phyloP scores from a whole-genome alignment of 140 eudicot genomes.

The Flaveria floridana region DNA sequence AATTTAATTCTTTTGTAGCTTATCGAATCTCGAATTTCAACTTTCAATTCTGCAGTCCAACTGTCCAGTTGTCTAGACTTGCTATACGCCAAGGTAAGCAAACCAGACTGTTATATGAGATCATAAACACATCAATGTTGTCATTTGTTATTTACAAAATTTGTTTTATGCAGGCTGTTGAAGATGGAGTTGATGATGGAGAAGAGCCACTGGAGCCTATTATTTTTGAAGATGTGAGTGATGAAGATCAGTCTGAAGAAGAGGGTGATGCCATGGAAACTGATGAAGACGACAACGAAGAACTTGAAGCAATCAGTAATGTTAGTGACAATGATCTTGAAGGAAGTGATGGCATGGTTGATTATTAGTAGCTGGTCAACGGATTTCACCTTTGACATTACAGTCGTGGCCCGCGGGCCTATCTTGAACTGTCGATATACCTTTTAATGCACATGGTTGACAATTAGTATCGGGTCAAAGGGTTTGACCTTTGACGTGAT shows the following conservation, averaged over 20 bases:
- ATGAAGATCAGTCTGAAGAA: conserved; percentile 48
- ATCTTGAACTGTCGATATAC: no score
- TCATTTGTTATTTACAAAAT: not conserved
- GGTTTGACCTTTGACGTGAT: not conserved
- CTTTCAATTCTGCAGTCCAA: conserved; percentile 49
- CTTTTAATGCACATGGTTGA: conserved; percentile 31
- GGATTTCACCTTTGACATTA: not conserved
- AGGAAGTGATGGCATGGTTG: conserved; percentile 50
- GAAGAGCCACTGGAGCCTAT: conserved; percentile 39
- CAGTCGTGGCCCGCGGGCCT: not conserved
- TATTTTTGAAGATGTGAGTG: conserved; percentile 64
- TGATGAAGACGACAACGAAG: conserved; percentile 48
- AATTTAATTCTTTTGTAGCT: conserved; percentile 42
- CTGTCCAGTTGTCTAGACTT: conserved; percentile 70
- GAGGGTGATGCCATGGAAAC: conserved; percentile 74
- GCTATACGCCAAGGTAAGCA: conserved; percentile 74
- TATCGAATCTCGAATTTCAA: conserved; percentile 73
- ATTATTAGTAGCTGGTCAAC: conserved; percentile 15
- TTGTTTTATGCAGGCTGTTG: conserved; percentile 44
- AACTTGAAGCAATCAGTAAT: conserved; percentile 47
- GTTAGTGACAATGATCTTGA: conserved; percentile 52
- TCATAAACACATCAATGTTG: not conserved
- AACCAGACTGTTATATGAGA: not conserved
- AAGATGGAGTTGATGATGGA: conserved; percentile 58
- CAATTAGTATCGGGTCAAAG: not conserved